These are phyloP conservation scores for Trametes cingulata DNA, from an alignment of 768 basidiomycete species.

Conservation along the genomic window DNA sequence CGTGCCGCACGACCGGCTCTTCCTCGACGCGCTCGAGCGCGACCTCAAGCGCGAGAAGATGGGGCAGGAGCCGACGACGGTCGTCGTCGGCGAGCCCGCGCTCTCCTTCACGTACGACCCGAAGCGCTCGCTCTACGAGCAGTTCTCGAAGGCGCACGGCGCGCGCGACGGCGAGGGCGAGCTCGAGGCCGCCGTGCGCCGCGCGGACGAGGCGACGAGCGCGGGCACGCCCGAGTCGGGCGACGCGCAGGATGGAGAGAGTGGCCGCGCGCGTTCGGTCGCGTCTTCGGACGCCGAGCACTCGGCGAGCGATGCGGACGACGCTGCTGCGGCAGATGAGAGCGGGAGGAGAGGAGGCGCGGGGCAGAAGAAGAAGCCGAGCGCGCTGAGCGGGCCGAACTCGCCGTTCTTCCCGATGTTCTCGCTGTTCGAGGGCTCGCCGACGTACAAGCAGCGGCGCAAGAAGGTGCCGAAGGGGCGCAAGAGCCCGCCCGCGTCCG, in stretches of 20 bases:
- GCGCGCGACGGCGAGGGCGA: constrained; percentile 38
- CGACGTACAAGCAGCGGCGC: constrained; percentile 86
- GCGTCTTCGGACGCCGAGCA: constrained; percentile 18
- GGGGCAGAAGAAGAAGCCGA: constrained; percentile 22
- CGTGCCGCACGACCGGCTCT: constrained; percentile 94
- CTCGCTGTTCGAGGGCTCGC: constrained; percentile 81
- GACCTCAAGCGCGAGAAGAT: constrained; percentile 96
- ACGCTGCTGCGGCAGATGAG: constrained; percentile 23
- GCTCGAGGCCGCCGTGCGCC: constrained; percentile 34
- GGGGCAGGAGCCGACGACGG: constrained; percentile 84
- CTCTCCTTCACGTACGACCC: constrained; percentile 87
- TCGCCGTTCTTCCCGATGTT: constrained; percentile 62
- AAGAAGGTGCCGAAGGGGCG: constrained; percentile 62
- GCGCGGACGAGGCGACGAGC: constrained; percentile 30
- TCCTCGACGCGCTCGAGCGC: constrained; percentile 94
- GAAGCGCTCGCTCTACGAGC: constrained; percentile 83
- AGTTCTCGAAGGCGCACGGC: constrained; percentile 60
- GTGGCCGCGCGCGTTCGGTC: constrained; percentile 11
- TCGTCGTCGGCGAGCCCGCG: constrained; percentile 76
- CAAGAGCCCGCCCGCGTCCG: constrained; percentile 27
- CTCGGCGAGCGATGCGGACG: constrained; percentile 27
- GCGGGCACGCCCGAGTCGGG: background rate
- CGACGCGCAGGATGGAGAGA: constrained; percentile 15
- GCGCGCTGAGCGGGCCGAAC: constrained; percentile 28
- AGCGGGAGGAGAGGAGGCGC: constrained; percentile 1